These are phyloP conservation scores for Camellia japonica DNA, from an alignment of 148 eudicot genomes.

Conservation along the genomic window DNA sequence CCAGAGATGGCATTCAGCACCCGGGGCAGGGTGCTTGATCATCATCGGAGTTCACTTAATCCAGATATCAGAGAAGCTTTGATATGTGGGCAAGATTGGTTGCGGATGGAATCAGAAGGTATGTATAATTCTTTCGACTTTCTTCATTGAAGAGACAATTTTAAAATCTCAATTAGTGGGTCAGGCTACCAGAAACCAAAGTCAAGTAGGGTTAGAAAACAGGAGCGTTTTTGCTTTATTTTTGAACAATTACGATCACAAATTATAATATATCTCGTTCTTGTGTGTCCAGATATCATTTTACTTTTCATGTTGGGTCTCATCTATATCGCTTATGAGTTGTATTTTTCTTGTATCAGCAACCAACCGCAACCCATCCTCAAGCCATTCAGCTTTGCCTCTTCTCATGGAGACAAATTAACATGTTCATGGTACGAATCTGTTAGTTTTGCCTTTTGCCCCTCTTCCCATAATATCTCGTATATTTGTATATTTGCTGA, in stretches of 20 bases:
- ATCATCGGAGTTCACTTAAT: slow-evolving; percentile 61
- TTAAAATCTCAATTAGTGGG: slow-evolving; percentile 6
- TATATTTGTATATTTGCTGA: background rate
- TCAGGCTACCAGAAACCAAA: background rate
- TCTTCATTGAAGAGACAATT: background rate
- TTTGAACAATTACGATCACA: too few species aligned
- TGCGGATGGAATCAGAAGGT: slow-evolving; percentile 68
- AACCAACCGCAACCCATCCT: slow-evolving; percentile 27
- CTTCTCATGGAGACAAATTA: slow-evolving; percentile 48
- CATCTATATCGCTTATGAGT: background rate
- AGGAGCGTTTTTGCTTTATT: background rate
- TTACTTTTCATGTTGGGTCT: background rate
- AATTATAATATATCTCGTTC: background rate
- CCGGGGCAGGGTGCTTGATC: slow-evolving; percentile 67
- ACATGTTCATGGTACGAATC: slow-evolving; percentile 32
- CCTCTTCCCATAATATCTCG: background rate
- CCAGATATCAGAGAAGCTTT: slow-evolving; percentile 83
- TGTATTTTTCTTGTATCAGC: slow-evolving; percentile 26
- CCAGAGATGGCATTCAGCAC: slow-evolving; percentile 69
- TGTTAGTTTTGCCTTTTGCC: background rate
- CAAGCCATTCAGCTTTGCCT: slow-evolving; percentile 41
- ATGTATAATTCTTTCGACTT: background rate
- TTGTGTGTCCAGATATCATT: background rate
- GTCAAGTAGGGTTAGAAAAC: background rate
- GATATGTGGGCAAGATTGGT: slow-evolving; percentile 96